Base-by-base conservation (phyloP, 148 eudicot species). In the Fagopyrum tataricum region DNA sequence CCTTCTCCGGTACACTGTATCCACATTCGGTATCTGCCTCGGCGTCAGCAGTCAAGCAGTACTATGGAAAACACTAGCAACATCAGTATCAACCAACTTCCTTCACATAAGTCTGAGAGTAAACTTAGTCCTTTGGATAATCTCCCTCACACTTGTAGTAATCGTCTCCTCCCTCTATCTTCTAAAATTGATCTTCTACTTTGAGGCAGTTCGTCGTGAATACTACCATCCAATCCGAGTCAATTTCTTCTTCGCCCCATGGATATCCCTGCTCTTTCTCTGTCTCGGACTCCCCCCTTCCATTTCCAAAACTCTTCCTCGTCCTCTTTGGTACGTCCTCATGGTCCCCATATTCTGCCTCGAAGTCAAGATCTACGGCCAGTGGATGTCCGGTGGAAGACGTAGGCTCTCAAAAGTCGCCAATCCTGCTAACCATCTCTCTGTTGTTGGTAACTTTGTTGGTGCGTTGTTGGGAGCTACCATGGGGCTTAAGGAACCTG, bases 341-440 rank as follows among this genome's bases (percentile, higher is more conserved):
- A 95, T 95, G 98, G 21, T 84, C 17, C 98, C 98, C 6, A 77
- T 95, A 10, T 79, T 91, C 15, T 76, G 74, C 62, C 89, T 95
- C 0, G 97, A 91, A 76, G 79, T 95, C 37, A 95, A 95, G 80
- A 90, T 95, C 52, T 95, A 95, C 41, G 98, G 98, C 18, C 96
- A 95, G 75, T 95, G 98, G 98, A 91, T 91, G 93, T 91, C 97
- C 4, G 98, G 98, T 6, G 98, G 98, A 13, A 85, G 87, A 64
- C 80, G 97, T 23, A 76, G 97, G 80, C 91, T 91, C 23, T 91
- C 96, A 5, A 95, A 87, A 67, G 97, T 95, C 74, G 98, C 98
- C 10, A 95, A 91, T 77, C 96, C 98, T 26, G 76, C 89, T 2
- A 91, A 86, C 75, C 96, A 95, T 78, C 76, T 95, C 1, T 81